Evolutionary conservation across 345 rosid species (phyloP).

Genomic region (Bruguiera gymnorhiza): DNA sequence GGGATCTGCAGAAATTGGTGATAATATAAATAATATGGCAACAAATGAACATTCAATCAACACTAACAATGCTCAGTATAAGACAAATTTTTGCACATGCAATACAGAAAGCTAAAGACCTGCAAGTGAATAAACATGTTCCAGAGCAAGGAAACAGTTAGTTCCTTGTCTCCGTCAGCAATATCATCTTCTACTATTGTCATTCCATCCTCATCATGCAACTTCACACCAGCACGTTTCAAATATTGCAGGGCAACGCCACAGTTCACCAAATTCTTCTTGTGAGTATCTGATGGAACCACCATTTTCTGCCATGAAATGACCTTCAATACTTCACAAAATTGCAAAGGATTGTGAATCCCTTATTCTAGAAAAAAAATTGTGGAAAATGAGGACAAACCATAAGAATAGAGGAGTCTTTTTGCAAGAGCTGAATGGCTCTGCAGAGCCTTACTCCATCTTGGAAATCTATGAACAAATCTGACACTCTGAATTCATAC

Average conservation of each 20-base stretch:
- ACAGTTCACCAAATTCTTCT: conserved; percentile 70
- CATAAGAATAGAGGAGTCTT: conserved; percentile 74
- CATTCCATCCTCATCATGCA: conserved; percentile 73
- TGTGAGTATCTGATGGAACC: conserved; percentile 67
- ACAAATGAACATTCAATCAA: conserved; percentile 6
- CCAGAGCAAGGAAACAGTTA: conserved; percentile 79
- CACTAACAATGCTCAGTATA: not conserved
- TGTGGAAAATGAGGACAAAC: conserved; percentile 27
- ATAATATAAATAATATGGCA: conserved; percentile 7
- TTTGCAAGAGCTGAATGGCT: conserved; percentile 76
- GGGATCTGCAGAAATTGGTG: conserved; percentile 58
- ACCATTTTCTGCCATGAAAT: conserved; percentile 59
- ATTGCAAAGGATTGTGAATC: no score
- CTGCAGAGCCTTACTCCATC: conserved; percentile 88
- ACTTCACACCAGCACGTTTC: conserved; percentile 51
- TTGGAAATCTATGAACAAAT: conserved; percentile 74
- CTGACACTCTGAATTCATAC: conserved; percentile 67
- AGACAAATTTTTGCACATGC: not conserved
- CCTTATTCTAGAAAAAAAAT: no score
- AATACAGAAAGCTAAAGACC: conserved; percentile 37
- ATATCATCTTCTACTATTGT: conserved; percentile 61
- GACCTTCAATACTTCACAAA: conserved; percentile 4
- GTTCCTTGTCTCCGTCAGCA: conserved; percentile 77
- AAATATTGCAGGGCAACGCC: conserved; percentile 63
- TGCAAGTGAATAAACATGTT: conserved; percentile 83